phyloP scores from a whole-genome alignment of 2,329 filamentous ascomycete genomes.

The Bipolaris cookei region DNA sequence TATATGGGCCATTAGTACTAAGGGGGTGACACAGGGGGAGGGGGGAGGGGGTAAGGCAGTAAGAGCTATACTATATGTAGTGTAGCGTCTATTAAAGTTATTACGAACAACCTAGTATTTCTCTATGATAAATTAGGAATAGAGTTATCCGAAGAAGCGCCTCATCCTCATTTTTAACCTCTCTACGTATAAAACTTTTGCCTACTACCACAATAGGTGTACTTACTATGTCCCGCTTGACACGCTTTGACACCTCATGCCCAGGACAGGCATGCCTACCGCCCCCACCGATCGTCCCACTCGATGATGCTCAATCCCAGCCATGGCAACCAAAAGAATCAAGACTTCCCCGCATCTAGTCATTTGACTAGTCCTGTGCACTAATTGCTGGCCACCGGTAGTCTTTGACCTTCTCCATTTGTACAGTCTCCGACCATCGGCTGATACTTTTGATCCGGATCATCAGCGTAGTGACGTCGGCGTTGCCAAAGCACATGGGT shows the following conservation, averaged over 20 bases:
- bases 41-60: too few species aligned
- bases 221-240: neutral
- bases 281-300: conserved; percentile 18
- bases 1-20: too few species aligned
- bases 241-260: conserved; percentile 3
- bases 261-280: neutral
- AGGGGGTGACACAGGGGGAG: too few species aligned
- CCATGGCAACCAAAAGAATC: neutral
- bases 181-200: too few species aligned
- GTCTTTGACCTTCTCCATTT: conserved; percentile 18
- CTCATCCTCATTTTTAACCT: too few species aligned
- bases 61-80: too few species aligned
- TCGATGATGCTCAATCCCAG: conserved; percentile 3
- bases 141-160: too few species aligned
- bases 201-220: too few species aligned
- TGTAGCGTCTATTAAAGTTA: too few species aligned
- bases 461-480: conserved; percentile 33
- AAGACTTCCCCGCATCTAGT: conserved; percentile 1
- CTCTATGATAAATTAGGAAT: too few species aligned
- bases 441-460: conserved; percentile 11
- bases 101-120: too few species aligned
- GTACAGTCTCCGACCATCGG: conserved; percentile 6
- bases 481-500: conserved; percentile 5
- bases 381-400: neutral
- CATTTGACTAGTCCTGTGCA: conserved; percentile 10